phyloP scores from a whole-genome alignment of 305 asterid species.

The Fraxinus paxiana region DNA sequence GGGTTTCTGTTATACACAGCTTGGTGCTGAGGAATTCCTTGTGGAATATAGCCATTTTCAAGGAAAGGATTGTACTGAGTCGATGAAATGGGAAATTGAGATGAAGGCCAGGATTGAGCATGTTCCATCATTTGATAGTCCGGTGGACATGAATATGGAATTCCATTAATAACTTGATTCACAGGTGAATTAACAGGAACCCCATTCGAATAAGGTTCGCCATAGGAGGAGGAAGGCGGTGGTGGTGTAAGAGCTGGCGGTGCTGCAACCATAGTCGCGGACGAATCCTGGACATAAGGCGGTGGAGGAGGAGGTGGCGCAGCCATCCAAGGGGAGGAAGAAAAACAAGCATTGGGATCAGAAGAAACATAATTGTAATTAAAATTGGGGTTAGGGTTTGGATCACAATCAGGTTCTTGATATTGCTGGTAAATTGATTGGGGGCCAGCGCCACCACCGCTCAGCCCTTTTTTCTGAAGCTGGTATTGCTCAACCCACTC shows the following conservation, averaged over 20 bases:
- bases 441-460: slow-evolving; percentile 23
- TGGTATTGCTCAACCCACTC: slow-evolving; percentile 80
- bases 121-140: slow-evolving; percentile 54
- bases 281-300: slow-evolving; percentile 16
- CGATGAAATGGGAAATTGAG: slow-evolving; percentile 29
- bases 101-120: slow-evolving; percentile 45
- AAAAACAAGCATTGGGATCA: slow-evolving; percentile 32
- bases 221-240: slow-evolving; percentile 24
- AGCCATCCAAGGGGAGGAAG: slow-evolving; percentile 35
- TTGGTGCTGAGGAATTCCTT: slow-evolving; percentile 31
- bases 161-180: slow-evolving; percentile 36
- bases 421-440: slow-evolving; percentile 20
- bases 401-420: slow-evolving; percentile 31
- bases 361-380: slow-evolving; percentile 18
- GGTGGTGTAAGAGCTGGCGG: neutral
- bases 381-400: slow-evolving; percentile 31
- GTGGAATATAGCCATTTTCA: slow-evolving; percentile 18
- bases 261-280: slow-evolving; percentile 22
- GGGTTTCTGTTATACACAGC: slow-evolving; percentile 33
- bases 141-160: slow-evolving; percentile 29
- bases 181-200: slow-evolving; percentile 8
- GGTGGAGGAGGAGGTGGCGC: slow-evolving; percentile 1
- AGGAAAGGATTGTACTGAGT: slow-evolving; percentile 43
- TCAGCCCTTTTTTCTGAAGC: slow-evolving; percentile 55
- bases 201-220: slow-evolving; percentile 31